Percentiles rank a stretch among this genome's conserved stretches.
Evolutionary conservation across 2,329 filamentous ascomycete species (phyloP).

Genomic region (Colletotrichum acutatum): DNA sequence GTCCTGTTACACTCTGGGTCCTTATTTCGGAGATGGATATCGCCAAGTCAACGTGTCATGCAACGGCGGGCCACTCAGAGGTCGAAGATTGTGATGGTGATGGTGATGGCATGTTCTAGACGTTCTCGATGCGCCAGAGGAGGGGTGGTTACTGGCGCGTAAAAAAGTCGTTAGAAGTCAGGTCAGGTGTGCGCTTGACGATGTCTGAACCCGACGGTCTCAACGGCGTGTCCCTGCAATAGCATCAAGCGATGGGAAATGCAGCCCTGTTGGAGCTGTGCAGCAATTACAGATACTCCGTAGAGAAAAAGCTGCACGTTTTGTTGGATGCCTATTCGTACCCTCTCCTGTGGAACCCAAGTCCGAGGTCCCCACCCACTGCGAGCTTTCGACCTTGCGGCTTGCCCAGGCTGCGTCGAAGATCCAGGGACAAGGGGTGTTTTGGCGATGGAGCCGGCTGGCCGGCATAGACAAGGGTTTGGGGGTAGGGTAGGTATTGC

Average conservation of each 20-base stretch:
- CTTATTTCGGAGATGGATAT: background rate
- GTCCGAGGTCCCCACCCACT: slow-evolving; percentile 8
- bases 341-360: slow-evolving; percentile 4
- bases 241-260: background rate
- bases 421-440: background rate
- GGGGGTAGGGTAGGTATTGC: background rate
- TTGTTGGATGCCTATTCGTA: background rate
- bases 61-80: background rate
- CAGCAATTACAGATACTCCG: background rate
- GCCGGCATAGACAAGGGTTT: background rate
- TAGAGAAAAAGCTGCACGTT: background rate
- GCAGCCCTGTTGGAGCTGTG: slow-evolving; percentile 29
- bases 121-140: background rate
- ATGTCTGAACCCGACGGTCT: background rate
- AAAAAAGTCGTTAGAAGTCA: background rate
- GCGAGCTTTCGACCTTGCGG: background rate
- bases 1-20: background rate
- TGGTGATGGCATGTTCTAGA: background rate
- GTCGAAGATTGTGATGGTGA: background rate
- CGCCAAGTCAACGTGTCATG: background rate
- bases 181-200: background rate
- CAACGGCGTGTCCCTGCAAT: background rate
- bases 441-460: background rate
- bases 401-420: background rate
- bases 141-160: background rate